Evolutionary conservation across 2,329 filamentous ascomycete genomes (phyloP).

Genomic region (Tolypocladium sp.): DNA sequence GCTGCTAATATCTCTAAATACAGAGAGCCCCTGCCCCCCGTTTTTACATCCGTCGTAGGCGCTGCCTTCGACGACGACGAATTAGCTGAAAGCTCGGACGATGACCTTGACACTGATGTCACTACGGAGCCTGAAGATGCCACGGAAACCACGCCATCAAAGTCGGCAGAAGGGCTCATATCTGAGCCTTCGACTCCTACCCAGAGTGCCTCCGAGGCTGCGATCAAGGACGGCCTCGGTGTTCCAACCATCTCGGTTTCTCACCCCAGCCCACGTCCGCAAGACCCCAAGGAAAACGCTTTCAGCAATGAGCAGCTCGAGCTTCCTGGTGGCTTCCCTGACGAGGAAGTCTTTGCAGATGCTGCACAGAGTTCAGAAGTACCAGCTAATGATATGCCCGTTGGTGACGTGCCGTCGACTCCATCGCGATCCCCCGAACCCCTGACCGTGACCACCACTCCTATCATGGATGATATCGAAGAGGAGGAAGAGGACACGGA

Average conservation of each 20-base stretch:
- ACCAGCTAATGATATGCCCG: neutral
- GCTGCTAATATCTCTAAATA: constrained; percentile 47
- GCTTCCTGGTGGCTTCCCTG: constrained; percentile 52
- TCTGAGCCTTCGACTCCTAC: neutral
- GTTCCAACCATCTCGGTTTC: constrained; percentile 36
- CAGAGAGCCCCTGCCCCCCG: constrained; percentile 58
- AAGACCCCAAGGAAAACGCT: constrained; percentile 2
- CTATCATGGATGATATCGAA: constrained; percentile 23
- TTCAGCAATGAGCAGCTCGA: constrained; percentile 11
- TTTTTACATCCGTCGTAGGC: constrained; percentile 61
- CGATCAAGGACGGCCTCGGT: neutral
- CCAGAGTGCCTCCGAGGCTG: neutral
- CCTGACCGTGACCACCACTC: constrained; percentile 3
- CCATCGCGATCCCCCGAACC: constrained; percentile 12
- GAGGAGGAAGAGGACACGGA: constrained; percentile 37
- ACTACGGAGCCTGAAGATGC: constrained; percentile 6
- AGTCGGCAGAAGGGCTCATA: neutral
- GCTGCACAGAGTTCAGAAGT: constrained; percentile 1
- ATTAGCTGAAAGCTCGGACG: constrained; percentile 26
- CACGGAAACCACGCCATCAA: neutral
- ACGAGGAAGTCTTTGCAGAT: constrained; percentile 18
- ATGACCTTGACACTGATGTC: constrained; percentile 14
- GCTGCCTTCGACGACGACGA: constrained; percentile 53
- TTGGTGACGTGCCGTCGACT: neutral
- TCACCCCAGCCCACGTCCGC: constrained; percentile 30